Evolutionary conservation across 108 stramenopile species (phyloP).

Genomic region (Mediolabrus comicus): DNA sequence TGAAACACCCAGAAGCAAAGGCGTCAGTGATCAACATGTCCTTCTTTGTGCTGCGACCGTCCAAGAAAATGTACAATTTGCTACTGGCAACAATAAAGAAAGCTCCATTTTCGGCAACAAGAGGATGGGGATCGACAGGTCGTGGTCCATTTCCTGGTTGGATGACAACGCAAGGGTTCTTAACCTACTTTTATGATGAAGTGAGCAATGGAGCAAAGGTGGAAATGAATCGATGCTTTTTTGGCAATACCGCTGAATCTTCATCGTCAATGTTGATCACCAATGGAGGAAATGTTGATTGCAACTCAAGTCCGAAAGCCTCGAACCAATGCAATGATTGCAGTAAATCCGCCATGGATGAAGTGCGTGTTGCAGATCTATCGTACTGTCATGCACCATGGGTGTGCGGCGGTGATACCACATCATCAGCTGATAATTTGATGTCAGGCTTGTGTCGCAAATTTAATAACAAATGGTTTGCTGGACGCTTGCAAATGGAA

Average conservation of each 20-base stretch:
- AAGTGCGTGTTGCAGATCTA: slow-evolving; percentile 40
- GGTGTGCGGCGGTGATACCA: slow-evolving; percentile 22
- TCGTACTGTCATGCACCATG: slow-evolving; percentile 42
- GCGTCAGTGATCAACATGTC: slow-evolving; percentile 42
- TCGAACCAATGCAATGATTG: slow-evolving; percentile 41
- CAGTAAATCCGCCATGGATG: slow-evolving; percentile 23
- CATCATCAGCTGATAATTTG: slow-evolving; percentile 17
- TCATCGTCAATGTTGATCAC: slow-evolving; percentile 17
- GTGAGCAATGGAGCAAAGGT: slow-evolving; percentile 47
- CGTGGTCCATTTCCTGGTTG: slow-evolving; percentile 59
- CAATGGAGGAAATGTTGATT: slow-evolving; percentile 26
- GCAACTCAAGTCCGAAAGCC: not conserved
- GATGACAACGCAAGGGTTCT: slow-evolving; percentile 64
- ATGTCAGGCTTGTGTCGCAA: slow-evolving; percentile 31
- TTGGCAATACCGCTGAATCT: slow-evolving; percentile 56
- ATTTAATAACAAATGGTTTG: slow-evolving; percentile 32
- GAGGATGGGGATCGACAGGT: slow-evolving; percentile 55
- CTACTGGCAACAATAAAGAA: not conserved
- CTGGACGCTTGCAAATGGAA: slow-evolving; percentile 46
- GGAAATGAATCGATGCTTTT: slow-evolving; percentile 62
- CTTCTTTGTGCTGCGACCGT: slow-evolving; percentile 38
- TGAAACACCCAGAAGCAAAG: slow-evolving; percentile 3
- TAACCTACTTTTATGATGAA: slow-evolving; percentile 70
- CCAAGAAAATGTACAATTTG: slow-evolving; percentile 17
- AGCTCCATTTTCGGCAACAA: slow-evolving; percentile 19